A percentile compares a stretch with the other conserved stretches of the same genome.
Conservation (phyloP, 2,329 filamentous ascomycete species). For the Cladosporium sphaerospermum region DNA sequence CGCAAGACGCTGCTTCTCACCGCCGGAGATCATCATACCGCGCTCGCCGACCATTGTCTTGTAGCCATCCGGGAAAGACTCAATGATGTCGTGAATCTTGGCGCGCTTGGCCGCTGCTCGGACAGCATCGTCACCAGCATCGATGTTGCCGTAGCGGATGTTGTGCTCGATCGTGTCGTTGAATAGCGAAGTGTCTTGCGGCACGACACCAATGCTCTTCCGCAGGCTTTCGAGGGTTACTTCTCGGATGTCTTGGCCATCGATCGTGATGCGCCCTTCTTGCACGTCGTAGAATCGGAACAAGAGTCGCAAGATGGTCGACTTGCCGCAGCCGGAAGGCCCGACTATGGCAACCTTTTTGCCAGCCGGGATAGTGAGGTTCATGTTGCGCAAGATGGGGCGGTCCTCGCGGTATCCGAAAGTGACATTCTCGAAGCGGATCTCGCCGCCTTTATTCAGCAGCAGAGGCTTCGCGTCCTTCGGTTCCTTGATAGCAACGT, state of each 20-base stretch:
- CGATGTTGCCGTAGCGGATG: slow-evolving; percentile 83
- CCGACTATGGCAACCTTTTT: slow-evolving; percentile 96
- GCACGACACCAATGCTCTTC: slow-evolving; percentile 84
- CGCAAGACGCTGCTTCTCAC: slow-evolving; percentile 87
- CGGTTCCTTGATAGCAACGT: slow-evolving; percentile 75
- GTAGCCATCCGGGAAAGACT: slow-evolving; percentile 74
- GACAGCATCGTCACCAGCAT: slow-evolving; percentile 67
- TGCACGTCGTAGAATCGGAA: slow-evolving; percentile 95
- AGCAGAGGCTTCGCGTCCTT: slow-evolving; percentile 66
- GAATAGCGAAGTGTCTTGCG: slow-evolving; percentile 94
- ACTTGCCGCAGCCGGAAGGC: slow-evolving; percentile 92
- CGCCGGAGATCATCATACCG: slow-evolving; percentile 91
- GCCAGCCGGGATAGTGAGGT: slow-evolving; percentile 83
- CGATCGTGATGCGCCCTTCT: slow-evolving; percentile 76
- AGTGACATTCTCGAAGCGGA: slow-evolving; percentile 87
- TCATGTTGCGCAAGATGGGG: slow-evolving; percentile 79
- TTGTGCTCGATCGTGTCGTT: slow-evolving; percentile 96
- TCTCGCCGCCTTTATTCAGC: slow-evolving; percentile 74
- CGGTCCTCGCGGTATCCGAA: slow-evolving; percentile 88
- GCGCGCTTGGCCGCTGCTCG: slow-evolving; percentile 73
- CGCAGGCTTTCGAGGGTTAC: slow-evolving; percentile 78
- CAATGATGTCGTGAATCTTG: slow-evolving; percentile 75
- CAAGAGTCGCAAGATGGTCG: slow-evolving; percentile 79
- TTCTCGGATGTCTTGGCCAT: slow-evolving; percentile 84
- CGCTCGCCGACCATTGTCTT: slow-evolving; percentile 86